Base-by-base conservation (phyloP, 1,284 basidiomycete species). In the Megacollybia platyphylla region DNA sequence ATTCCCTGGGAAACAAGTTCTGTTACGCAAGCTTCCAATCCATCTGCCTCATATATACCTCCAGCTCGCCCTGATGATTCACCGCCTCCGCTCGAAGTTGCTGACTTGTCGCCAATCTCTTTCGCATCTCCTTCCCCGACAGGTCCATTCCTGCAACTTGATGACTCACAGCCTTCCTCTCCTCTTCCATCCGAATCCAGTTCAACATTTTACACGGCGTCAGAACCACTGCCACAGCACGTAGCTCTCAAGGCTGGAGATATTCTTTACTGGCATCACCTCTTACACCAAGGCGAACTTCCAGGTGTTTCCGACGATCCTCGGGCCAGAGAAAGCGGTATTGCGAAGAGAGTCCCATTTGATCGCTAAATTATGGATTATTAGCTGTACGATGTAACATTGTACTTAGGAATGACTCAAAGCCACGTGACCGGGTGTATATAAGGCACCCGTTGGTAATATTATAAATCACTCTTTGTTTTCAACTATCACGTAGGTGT, bases 251-350 rank as follows among this genome's bases (percentile, higher is more conserved):
- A 62, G 52, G 60, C 68, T 4, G 87, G 86, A 20, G 82, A 87
- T 50, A 56, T 75, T 8, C 59, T 90, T 6, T 87, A 75, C 55
- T 90, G 87, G 87, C 81, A 85, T 54, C 78, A 89, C 53, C 74
- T 90, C 44, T 59, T 70, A 26, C 67, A 72, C 41, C 74, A 71
- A 45, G 87, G 87, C 5, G 87, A 90, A 64, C 79, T 83, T 45
- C 73, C 77, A 18, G 75, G 71, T 18, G 75, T 80, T 6, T 56
- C 57, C 37, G 75, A 85, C 48, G 75, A 83, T 56, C 51, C 63
- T 28, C 68, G 76, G 18, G 76, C 77, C 7, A 62, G 71, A 31
- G 42, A 39, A 15, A 11, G 15, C 4, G 7, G 31, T 15, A 10
- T 5, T n/a, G 26, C 13, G 34, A 39, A 34, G 27, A 15, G 32